These are phyloP conservation scores for Lipomyces yamanashiensis DNA, from an alignment of 805 yeast species.

Conservation along the genomic window DNA sequence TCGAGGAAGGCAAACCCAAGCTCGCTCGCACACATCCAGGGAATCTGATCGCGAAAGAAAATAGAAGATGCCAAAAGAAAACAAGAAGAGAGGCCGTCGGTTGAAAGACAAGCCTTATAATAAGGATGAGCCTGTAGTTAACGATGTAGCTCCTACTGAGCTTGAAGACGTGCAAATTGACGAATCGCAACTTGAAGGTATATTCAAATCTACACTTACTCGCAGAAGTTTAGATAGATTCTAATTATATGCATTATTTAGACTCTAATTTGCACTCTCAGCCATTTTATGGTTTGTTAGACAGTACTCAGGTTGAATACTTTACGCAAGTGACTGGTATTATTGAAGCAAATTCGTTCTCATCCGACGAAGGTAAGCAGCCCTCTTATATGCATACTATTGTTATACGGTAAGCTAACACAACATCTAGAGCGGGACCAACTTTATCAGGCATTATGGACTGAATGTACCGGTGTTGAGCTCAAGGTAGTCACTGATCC, in stretches of 20 bases:
- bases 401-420: neutral
- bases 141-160: slow-evolving; percentile 5
- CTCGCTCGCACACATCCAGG: neutral
- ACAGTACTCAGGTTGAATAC: slow-evolving; percentile 81
- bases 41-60: neutral
- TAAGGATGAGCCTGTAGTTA: neutral
- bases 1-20: neutral
- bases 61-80: slow-evolving; percentile 35
- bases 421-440: slow-evolving; percentile 58
- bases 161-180: neutral
- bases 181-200: slow-evolving; percentile 1
- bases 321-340: slow-evolving; percentile 92
- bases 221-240: neutral
- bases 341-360: slow-evolving; percentile 78
- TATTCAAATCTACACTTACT: neutral
- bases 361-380: slow-evolving; percentile 54
- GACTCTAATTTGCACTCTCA: slow-evolving; percentile 31
- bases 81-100: slow-evolving; percentile 37
- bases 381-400: neutral
- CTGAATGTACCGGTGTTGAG: slow-evolving; percentile 87
- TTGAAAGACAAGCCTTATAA: slow-evolving; percentile 29
- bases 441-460: slow-evolving; percentile 77
- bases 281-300: slow-evolving; percentile 85
- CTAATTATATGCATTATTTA: neutral
- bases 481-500: slow-evolving; percentile 91